Evolutionary conservation across 768 basidiomycete species (phyloP).

Genomic region (Nidularia sp.): DNA sequence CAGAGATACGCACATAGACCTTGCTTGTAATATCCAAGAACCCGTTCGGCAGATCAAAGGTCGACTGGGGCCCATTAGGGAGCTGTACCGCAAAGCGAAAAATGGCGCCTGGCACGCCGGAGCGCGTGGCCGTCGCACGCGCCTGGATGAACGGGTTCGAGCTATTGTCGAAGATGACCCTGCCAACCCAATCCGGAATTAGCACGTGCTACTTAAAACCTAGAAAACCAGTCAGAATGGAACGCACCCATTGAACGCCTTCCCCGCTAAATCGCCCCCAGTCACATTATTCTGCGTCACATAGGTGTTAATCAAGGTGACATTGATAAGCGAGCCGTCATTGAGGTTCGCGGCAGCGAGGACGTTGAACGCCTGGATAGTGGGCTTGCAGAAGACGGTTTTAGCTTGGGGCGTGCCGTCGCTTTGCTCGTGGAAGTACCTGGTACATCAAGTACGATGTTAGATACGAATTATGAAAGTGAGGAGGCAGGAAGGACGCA

Average conservation of each 20-base stretch:
- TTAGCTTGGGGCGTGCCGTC: constrained; percentile 32
- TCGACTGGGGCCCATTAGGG: constrained; percentile 33
- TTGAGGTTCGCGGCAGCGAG: constrained; percentile 37
- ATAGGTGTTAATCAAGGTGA: constrained; percentile 23
- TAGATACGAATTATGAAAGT: neutral
- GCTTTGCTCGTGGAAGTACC: constrained; percentile 34
- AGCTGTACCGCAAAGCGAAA: constrained; percentile 45
- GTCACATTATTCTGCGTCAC: constrained; percentile 47
- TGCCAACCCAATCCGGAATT: constrained; percentile 10
- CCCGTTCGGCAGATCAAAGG: constrained; percentile 44
- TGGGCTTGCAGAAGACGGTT: constrained; percentile 56
- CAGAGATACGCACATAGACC: constrained; percentile 45
- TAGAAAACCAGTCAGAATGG: no score
- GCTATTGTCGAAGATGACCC: constrained; percentile 37
- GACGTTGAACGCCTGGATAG: constrained; percentile 39
- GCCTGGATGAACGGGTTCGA: constrained; percentile 44
- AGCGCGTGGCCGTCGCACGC: constrained; percentile 41
- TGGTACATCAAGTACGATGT: constrained; percentile 1
- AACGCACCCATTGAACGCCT: constrained; percentile 56
- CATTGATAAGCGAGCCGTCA: constrained; percentile 34
- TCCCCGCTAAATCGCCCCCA: constrained; percentile 36
- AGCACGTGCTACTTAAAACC: neutral
- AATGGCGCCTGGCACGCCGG: constrained; percentile 60
- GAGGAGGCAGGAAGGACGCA: constrained; percentile 16
- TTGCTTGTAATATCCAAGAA: constrained; percentile 47